phyloP scores from a whole-genome alignment of 805 yeast genomes.

The Schizosaccharomyces japonicus region DNA sequence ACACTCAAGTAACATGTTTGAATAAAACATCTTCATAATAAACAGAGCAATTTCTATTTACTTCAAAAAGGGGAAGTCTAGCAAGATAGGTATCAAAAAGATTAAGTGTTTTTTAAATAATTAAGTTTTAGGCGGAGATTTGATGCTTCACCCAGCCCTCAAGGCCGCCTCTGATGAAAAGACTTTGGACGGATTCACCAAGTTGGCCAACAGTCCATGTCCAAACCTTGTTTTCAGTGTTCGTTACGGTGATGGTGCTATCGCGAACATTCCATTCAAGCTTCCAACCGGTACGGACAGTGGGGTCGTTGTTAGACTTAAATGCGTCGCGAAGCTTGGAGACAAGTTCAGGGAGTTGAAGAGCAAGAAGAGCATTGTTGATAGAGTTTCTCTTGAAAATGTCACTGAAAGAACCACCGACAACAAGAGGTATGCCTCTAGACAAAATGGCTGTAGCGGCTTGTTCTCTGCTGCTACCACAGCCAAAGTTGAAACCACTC shows the following conservation, averaged over 20 bases:
- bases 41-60: background rate
- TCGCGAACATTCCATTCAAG: constrained; percentile 80
- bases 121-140: background rate
- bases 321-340: constrained; percentile 50
- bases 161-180: constrained; percentile 87
- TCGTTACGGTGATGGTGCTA: constrained; percentile 57
- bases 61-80: background rate
- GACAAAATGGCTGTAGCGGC: constrained; percentile 97
- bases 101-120: background rate
- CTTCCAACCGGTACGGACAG: constrained; percentile 85
- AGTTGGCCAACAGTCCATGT: constrained; percentile 59
- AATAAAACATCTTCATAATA: background rate
- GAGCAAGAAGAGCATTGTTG: constrained; percentile 80
- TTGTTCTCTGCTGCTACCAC: constrained; percentile 83
- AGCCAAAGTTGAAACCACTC: constrained; percentile 82
- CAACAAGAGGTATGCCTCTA: constrained; percentile 73
- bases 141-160: constrained; percentile 77
- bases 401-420: constrained; percentile 93
- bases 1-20: background rate
- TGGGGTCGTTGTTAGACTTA: constrained; percentile 38
- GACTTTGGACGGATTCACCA: constrained; percentile 87
- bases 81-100: background rate
- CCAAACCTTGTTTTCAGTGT: constrained; percentile 15
- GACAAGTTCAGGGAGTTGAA: constrained; percentile 78
- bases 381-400: constrained; percentile 88